Evolutionary conservation across 495 filamentous ascomycete species (phyloP).

Genomic region (Tetracladium setigerum): DNA sequence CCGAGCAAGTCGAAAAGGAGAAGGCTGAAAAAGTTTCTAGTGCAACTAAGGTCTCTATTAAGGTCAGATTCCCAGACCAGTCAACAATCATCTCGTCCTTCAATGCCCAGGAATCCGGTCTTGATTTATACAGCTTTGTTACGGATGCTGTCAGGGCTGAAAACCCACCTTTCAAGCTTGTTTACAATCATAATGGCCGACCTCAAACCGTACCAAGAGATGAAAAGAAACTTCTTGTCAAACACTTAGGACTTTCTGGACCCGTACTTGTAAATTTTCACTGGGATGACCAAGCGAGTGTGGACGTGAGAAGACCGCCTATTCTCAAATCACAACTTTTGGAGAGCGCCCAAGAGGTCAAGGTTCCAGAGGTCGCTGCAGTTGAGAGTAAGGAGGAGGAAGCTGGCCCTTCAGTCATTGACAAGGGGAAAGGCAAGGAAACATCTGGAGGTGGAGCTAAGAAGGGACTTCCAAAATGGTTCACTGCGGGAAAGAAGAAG

Average conservation of each 20-base stretch:
- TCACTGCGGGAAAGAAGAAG: slow-evolving; percentile 52
- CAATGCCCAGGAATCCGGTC: slow-evolving; percentile 52
- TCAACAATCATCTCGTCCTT: slow-evolving; percentile 60
- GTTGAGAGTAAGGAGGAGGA: slow-evolving; percentile 36
- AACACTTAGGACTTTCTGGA: slow-evolving; percentile 59
- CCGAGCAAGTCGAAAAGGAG: slow-evolving; percentile 47
- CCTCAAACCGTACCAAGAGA: slow-evolving; percentile 27
- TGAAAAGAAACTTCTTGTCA: slow-evolving; percentile 53
- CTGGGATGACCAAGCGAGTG: slow-evolving; percentile 56
- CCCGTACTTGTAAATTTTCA: slow-evolving; percentile 68
- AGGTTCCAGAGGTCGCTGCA: slow-evolving; percentile 33
- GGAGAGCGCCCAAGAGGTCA: slow-evolving; percentile 57
- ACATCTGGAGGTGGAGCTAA: slow-evolving; percentile 18
- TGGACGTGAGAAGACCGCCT: slow-evolving; percentile 37
- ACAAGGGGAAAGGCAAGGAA: slow-evolving; percentile 28
- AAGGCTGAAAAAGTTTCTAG: slow-evolving; percentile 54
- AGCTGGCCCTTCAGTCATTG: slow-evolving; percentile 16
- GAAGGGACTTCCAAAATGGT: slow-evolving; percentile 60
- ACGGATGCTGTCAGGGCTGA: slow-evolving; percentile 38
- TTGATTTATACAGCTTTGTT: slow-evolving; percentile 61
- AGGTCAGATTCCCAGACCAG: slow-evolving; percentile 82
- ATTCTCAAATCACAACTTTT: slow-evolving; percentile 57
- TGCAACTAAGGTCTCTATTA: slow-evolving; percentile 63
- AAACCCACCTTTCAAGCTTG: slow-evolving; percentile 39
- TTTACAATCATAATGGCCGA: slow-evolving; percentile 20